Percentiles rank a stretch among this genome's conserved stretches.
Conservation (phyloP, 345 rosid species). For the Melaleuca quinquenervia region DNA sequence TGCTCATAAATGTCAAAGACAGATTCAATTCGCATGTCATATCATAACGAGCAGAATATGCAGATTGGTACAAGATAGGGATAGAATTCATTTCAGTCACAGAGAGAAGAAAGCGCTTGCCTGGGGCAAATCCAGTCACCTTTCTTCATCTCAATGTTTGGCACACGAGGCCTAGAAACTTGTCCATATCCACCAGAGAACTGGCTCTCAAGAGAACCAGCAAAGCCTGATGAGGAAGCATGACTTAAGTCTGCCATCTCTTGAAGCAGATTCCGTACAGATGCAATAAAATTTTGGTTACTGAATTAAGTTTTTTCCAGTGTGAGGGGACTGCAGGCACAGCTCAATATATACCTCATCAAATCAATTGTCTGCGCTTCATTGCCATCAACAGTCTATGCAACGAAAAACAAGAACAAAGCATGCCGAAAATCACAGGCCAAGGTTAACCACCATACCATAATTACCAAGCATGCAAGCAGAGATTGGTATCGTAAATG, state of each 20-base stretch:
- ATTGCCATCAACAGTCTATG: constrained; percentile 26
- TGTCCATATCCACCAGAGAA: constrained; percentile 33
- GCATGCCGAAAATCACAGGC: neutral
- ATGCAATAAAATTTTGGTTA: constrained; percentile 34
- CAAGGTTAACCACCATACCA: neutral
- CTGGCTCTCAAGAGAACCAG: constrained; percentile 21
- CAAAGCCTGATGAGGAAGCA: constrained; percentile 9
- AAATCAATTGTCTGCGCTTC: constrained; percentile 52
- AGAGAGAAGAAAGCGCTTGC: constrained; percentile 15
- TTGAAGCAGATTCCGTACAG: constrained; percentile 50
- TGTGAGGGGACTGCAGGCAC: neutral
- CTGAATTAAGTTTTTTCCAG: neutral
- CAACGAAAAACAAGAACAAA: neutral
- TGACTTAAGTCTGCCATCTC: constrained; percentile 42
- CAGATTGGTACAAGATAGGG: neutral
- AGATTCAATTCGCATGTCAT: neutral
- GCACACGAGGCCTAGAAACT: constrained; percentile 24
- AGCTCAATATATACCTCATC: constrained; percentile 70
- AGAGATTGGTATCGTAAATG: neutral
- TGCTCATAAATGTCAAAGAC: constrained; percentile 19
- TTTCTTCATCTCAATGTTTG: constrained; percentile 64
- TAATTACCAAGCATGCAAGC: neutral
- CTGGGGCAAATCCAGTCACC: constrained; percentile 94
- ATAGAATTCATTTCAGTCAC: neutral
- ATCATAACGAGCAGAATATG: neutral